Evolutionary conservation across 176 grass and related monocot genomes (phyloP).

Genomic region (Oryza officinalis): DNA sequence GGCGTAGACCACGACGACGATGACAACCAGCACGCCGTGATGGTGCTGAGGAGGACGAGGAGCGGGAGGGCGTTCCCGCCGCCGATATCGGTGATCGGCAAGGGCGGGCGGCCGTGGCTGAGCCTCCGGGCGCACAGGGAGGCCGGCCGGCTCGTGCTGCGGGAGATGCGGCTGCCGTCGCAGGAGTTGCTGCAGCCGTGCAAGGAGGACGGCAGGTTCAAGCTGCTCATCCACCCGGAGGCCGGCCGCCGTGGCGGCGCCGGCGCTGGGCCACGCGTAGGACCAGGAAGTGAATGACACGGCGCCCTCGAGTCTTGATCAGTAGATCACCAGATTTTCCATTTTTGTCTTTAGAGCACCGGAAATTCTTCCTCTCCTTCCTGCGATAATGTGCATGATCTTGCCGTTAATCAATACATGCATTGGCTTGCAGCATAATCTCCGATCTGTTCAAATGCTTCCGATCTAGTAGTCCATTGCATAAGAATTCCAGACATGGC

Average conservation of each 20-base stretch:
- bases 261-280: background rate
- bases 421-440: conserved; percentile 19
- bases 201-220: conserved; percentile 68
- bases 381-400: conserved; percentile 33
- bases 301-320: conserved; percentile 4
- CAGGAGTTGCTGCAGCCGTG: conserved; percentile 63
- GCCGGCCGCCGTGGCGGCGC: conserved; percentile 12
- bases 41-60: conserved; percentile 40
- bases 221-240: conserved; percentile 54
- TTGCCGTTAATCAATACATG: conserved; percentile 16
- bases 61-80: conserved; percentile 58
- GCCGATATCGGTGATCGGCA: conserved; percentile 69
- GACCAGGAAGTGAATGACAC: background rate
- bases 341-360: background rate
- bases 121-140: conserved; percentile 53
- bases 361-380: background rate
- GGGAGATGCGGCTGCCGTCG: conserved; percentile 66
- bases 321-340: background rate
- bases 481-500: background rate
- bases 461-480: background rate
- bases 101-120: conserved; percentile 61
- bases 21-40: background rate
- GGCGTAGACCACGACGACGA: background rate
- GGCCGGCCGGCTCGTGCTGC: conserved; percentile 58
- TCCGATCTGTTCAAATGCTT: background rate